Evolutionary conservation across 805 yeast species (phyloP).

Genomic region (Candida gorgasii): DNA sequence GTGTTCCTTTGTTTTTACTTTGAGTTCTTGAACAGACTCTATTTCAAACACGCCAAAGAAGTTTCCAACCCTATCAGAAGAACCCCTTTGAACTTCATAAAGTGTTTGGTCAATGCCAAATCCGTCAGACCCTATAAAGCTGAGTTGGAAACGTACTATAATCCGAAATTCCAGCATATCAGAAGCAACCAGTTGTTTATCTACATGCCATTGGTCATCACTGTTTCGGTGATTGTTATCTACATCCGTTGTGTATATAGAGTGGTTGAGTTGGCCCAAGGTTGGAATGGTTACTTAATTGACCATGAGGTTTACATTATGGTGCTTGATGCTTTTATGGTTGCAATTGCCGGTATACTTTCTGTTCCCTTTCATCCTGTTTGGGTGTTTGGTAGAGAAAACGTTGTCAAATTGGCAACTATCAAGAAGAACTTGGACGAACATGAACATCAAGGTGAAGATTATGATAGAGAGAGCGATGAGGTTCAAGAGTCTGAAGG

Average conservation of each 20-base stretch:
- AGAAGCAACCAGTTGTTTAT: conserved; percentile 27
- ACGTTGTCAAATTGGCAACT: conserved; percentile 26
- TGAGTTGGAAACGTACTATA: conserved; percentile 31
- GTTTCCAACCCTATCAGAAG: conserved; percentile 20
- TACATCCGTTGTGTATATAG: conserved; percentile 41
- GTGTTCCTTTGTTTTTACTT: conserved; percentile 37
- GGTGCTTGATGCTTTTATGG: conserved; percentile 41
- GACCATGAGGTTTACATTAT: conserved; percentile 37
- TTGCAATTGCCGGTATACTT: conserved; percentile 35
- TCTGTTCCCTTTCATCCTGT: conserved; percentile 43
- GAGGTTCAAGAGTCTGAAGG: background rate
- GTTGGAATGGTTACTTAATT: conserved; percentile 38
- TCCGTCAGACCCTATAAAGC: conserved; percentile 24
- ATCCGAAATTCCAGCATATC: conserved; percentile 24
- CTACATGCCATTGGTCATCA: conserved; percentile 36
- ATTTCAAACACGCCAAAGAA: conserved; percentile 25
- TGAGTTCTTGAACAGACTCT: conserved; percentile 33
- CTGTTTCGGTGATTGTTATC: conserved; percentile 31
- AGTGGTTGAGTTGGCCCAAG: conserved; percentile 41
- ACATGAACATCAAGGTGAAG: background rate
- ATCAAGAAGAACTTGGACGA: conserved; percentile 29
- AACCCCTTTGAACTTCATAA: conserved; percentile 27
- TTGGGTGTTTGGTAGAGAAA: conserved; percentile 31
- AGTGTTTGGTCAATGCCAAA: conserved; percentile 27
- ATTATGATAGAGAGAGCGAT: background rate